Evolutionary conservation across 2,329 filamentous ascomycete genomes (phyloP).

Genomic region (Erysiphe pulchra): DNA sequence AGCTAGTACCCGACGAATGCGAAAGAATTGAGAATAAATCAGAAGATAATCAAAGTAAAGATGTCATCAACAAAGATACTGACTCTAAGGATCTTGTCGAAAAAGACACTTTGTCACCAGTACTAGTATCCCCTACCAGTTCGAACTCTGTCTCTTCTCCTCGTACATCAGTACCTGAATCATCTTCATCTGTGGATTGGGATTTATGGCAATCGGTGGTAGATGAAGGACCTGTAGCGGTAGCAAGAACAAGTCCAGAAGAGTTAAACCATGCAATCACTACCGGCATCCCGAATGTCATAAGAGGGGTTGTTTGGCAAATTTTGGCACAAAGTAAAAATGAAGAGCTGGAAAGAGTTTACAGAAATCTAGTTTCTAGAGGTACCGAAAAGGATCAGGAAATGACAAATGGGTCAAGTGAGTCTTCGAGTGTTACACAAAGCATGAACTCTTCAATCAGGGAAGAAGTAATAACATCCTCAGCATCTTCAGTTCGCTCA

Average conservation of each 20-base stretch:
- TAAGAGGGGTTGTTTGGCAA: slow-evolving; percentile 97
- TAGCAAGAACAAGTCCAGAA: slow-evolving; percentile 66
- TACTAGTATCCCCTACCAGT: slow-evolving; percentile 11
- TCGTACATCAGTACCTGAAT: slow-evolving; percentile 63
- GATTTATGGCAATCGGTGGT: slow-evolving; percentile 94
- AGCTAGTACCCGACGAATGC: slow-evolving; percentile 23
- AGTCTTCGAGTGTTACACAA: slow-evolving; percentile 18
- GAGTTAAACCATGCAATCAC: slow-evolving; percentile 81
- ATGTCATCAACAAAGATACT: not conserved
- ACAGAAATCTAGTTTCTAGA: slow-evolving; percentile 52
- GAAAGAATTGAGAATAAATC: slow-evolving; percentile 1
- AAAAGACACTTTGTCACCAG: slow-evolving; percentile 9
- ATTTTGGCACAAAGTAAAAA: slow-evolving; percentile 89
- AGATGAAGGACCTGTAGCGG: slow-evolving; percentile 73
- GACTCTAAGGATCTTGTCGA: slow-evolving; percentile 8
- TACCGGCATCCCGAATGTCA: slow-evolving; percentile 77
- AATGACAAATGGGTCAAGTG: slow-evolving; percentile 20
- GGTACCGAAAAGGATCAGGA: slow-evolving; percentile 59
- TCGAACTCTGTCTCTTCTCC: slow-evolving; percentile 47
- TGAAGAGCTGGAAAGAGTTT: slow-evolving; percentile 67
- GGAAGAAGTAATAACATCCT: slow-evolving; percentile 40
- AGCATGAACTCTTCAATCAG: slow-evolving; percentile 24
- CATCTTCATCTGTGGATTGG: slow-evolving; percentile 73
- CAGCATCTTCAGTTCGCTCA: slow-evolving; percentile 64
- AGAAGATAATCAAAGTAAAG: not conserved